Percentiles rank a stretch among this genome's conserved stretches.
Evolutionary conservation across 306 rosid genomes (phyloP).

Genomic region (Urtica urens): DNA sequence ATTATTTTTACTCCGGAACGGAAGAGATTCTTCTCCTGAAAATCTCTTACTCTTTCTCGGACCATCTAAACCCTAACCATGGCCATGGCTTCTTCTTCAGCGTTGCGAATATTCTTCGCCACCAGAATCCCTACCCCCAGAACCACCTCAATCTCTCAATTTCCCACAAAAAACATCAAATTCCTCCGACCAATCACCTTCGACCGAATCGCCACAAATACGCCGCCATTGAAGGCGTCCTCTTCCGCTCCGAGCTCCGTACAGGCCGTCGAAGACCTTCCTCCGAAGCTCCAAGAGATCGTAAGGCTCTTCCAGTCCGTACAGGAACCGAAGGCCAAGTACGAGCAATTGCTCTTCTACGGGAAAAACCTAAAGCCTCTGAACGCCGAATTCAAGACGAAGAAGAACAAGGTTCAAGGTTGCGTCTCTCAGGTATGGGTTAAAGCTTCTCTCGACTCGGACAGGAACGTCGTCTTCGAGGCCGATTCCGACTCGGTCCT

Average conservation of each 20-base stretch:
- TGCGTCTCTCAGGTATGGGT: constrained; percentile 99
- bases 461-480: constrained; percentile 54
- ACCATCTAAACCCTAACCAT: no score
- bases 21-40: no score
- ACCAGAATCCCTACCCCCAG: constrained; percentile 20
- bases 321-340: constrained; percentile 62
- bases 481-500: constrained; percentile 87
- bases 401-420: constrained; percentile 74
- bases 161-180: neutral
- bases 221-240: constrained; percentile 7
- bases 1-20: no score
- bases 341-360: constrained; percentile 82
- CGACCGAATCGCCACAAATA: constrained; percentile 37
- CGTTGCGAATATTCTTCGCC: constrained; percentile 37
- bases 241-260: constrained; percentile 34
- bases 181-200: constrained; percentile 36
- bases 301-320: constrained; percentile 81
- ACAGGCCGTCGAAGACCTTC: constrained; percentile 78
- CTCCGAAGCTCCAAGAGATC: constrained; percentile 87
- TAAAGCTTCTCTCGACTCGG: constrained; percentile 59
- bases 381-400: constrained; percentile 47
- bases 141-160: constrained; percentile 12
- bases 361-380: constrained; percentile 82
- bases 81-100: constrained; percentile 37
- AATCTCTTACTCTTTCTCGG: no score